Conservation (phyloP, 352 stramenopile genomes). For the Thraustotheca clavata region DNA sequence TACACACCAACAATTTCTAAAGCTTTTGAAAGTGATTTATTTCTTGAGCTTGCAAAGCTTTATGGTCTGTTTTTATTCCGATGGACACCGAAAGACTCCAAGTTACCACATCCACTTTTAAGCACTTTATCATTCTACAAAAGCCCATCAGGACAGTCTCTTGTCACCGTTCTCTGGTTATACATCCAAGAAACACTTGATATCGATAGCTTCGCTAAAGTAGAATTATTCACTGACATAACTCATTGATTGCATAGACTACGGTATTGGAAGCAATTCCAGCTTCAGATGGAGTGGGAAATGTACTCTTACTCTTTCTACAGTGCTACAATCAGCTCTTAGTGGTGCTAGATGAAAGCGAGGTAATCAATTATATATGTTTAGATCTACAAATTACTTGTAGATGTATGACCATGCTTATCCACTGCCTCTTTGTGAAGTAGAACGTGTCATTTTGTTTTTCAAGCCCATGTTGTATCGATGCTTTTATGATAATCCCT, state of each 20-base stretch:
- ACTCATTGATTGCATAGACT: conserved; percentile 23
- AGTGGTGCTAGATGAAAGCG: conserved; percentile 55
- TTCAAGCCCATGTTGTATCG: conserved; percentile 51
- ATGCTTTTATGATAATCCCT: conserved; percentile 37
- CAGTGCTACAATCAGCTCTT: conserved; percentile 56
- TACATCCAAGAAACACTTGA: conserved; percentile 45
- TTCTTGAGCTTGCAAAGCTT: conserved; percentile 36
- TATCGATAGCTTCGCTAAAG: conserved; percentile 45
- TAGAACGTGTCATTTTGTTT: conserved; percentile 49
- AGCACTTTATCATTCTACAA: conserved; percentile 54
- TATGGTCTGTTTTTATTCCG: conserved; percentile 49
- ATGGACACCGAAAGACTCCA: conserved; percentile 34
- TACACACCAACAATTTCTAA: background rate
- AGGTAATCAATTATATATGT: conserved; percentile 30
- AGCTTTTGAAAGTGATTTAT: conserved; percentile 38
- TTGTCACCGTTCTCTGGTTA: conserved; percentile 51
- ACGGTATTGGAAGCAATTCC: conserved; percentile 35
- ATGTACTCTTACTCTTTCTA: conserved; percentile 45
- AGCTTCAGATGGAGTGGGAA: conserved; percentile 36
- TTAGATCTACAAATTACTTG: background rate
- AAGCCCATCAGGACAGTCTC: conserved; percentile 25
- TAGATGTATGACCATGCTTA: conserved; percentile 66
- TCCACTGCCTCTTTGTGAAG: conserved; percentile 51
- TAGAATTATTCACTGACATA: conserved; percentile 13
- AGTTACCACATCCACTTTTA: conserved; percentile 38